These are phyloP conservation scores for Elaeis guineensis DNA, from an alignment of 176 grass and related monocot species.

Conservation along the genomic window DNA sequence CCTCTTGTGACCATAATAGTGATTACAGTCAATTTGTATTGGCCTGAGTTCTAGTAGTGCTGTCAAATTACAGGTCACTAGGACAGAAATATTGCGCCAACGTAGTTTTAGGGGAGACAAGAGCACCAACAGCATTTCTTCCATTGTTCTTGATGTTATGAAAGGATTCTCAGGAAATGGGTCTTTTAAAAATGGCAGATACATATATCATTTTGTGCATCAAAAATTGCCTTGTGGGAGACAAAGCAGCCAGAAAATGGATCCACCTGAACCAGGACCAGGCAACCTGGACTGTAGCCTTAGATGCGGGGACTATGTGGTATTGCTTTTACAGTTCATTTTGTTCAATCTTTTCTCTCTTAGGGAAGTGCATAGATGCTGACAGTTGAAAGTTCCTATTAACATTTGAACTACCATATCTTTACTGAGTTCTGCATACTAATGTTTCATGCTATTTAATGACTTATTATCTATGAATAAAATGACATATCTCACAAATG, in stretches of 20 bases:
- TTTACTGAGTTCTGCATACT: too few species aligned
- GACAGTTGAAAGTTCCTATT: too few species aligned
- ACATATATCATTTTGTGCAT: constrained; percentile 69
- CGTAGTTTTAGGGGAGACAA: constrained; percentile 26
- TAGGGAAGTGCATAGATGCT: too few species aligned
- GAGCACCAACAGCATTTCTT: constrained; percentile 18
- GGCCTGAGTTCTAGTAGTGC: neutral
- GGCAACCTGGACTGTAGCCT: constrained; percentile 53
- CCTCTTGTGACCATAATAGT: neutral
- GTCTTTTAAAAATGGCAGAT: constrained; percentile 60
- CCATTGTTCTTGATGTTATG: constrained; percentile 54
- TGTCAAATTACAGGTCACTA: constrained; percentile 58
- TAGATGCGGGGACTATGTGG: constrained; percentile 74
- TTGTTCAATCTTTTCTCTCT: neutral
- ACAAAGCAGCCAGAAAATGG: constrained; percentile 4
- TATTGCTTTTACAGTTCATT: constrained; percentile 19
- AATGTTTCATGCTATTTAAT: too few species aligned
- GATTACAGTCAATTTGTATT: neutral
- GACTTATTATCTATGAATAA: too few species aligned
- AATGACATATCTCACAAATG: too few species aligned
- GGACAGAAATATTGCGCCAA: constrained; percentile 49
- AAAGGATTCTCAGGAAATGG: constrained; percentile 40
- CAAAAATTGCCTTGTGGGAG: constrained; percentile 38
- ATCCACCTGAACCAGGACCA: constrained; percentile 15
- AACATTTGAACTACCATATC: too few species aligned